Evolutionary conservation across 805 yeast genomes (phyloP).

Genomic region (Yamadazyma olivae): DNA sequence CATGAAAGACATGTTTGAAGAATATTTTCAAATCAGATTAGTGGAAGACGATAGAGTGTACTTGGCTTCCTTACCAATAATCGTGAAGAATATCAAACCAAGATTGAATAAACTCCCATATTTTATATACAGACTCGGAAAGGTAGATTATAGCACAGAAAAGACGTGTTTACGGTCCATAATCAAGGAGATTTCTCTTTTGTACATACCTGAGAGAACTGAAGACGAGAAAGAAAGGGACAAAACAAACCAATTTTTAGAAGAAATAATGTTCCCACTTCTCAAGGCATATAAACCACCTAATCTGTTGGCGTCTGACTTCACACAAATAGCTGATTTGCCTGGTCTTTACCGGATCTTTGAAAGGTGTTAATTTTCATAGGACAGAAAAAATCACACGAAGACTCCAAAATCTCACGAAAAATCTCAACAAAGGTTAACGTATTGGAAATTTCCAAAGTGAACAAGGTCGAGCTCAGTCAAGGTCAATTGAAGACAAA

Average conservation of each 20-base stretch:
- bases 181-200: conserved; percentile 62
- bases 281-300: conserved; percentile 67
- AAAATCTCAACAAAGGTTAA: no score
- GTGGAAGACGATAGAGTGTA: conserved; percentile 30
- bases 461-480: no score
- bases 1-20: conserved; percentile 76
- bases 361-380: conserved; percentile 87
- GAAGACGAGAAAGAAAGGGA: conserved; percentile 15
- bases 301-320: conserved; percentile 43
- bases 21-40: conserved; percentile 66
- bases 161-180: conserved; percentile 64
- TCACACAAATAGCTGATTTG: conserved; percentile 83
- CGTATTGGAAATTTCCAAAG: no score
- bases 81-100: conserved; percentile 65
- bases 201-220: conserved; percentile 65
- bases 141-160: conserved; percentile 68
- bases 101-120: conserved; percentile 59
- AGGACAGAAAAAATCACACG: no score
- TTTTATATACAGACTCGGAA: conserved; percentile 62
- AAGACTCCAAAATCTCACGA: no score
- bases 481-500: no score
- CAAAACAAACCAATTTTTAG: conserved; percentile 32
- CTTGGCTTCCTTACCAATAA: conserved; percentile 60
- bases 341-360: conserved; percentile 91
- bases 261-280: conserved; percentile 65